These are phyloP conservation scores for Thermomyces lanuginosus DNA, from an alignment of 2,329 filamentous ascomycete species.

Conservation along the genomic window DNA sequence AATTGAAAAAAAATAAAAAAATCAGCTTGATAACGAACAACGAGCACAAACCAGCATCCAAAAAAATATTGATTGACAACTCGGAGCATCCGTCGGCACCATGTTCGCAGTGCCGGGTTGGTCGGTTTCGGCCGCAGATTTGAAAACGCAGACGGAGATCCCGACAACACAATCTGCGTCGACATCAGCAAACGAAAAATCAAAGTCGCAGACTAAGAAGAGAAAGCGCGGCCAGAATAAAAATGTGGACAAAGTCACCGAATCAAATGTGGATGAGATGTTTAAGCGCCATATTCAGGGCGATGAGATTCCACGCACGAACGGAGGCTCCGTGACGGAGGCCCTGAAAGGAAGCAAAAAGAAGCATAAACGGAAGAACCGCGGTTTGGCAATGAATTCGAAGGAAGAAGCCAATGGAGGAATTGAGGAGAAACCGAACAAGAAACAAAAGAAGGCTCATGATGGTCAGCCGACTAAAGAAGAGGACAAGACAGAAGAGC, in stretches of 20 bases:
- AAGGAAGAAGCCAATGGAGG: constrained; percentile 8
- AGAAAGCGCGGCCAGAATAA: constrained; percentile 29
- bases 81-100: constrained; percentile 23
- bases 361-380: constrained; percentile 11
- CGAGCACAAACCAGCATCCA: too few species aligned
- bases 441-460: constrained; percentile 8
- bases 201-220: constrained; percentile 28
- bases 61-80: too few species aligned
- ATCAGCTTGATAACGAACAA: too few species aligned
- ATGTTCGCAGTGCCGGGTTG: constrained; percentile 92
- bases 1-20: too few species aligned
- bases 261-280: constrained; percentile 57
- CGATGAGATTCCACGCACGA: constrained; percentile 24
- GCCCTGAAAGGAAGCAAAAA: constrained; percentile 15
- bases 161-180: constrained; percentile 24
- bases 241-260: constrained; percentile 35
- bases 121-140: constrained; percentile 56
- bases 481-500: constrained; percentile 7
- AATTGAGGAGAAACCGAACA: constrained; percentile 9
- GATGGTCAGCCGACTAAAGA: constrained; percentile 10
- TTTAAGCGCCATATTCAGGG: constrained; percentile 69
- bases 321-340: constrained; percentile 10
- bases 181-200: constrained; percentile 18
- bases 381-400: too few species aligned
- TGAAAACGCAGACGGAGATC: constrained; percentile 51